Conservation (phyloP, 2,329 filamentous ascomycete species). For the Microthyrium microscopicum region DNA sequence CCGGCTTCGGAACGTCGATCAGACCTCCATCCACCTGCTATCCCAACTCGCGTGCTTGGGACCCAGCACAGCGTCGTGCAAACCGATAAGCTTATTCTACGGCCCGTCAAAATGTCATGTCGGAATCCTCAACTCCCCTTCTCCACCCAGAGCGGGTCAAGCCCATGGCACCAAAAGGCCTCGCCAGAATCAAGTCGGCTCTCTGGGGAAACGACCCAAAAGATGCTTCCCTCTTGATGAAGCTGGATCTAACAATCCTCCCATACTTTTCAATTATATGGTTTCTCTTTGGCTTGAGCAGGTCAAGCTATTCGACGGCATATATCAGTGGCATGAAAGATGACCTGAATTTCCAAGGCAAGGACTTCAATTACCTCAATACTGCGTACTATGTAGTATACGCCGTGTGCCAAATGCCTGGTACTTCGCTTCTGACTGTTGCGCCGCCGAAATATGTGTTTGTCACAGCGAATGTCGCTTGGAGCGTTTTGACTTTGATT, state of each 20-base stretch:
- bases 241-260: conserved; percentile 3
- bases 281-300: conserved; percentile 30
- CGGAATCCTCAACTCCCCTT: conserved; percentile 50
- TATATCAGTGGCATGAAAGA: conserved; percentile 28
- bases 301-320: conserved; percentile 26
- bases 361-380: conserved; percentile 5
- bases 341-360: conserved; percentile 19
- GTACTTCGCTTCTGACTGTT: conserved; percentile 24
- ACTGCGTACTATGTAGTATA: conserved; percentile 22
- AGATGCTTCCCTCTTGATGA: conserved; percentile 5
- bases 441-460: conserved; percentile 26
- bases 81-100: too few relatives aligned
- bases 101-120: too few relatives aligned
- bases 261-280: conserved; percentile 30
- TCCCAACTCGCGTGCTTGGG: too few relatives aligned
- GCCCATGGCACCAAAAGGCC: too few relatives aligned
- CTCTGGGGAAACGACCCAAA: too few relatives aligned
- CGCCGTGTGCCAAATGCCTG: conserved; percentile 28
- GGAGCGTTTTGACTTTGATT: conserved; percentile 28
- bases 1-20: too few relatives aligned
- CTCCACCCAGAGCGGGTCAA: conserved; percentile 35
- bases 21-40: too few relatives aligned
- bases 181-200: too few relatives aligned
- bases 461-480: conserved; percentile 25
- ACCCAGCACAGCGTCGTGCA: too few relatives aligned